A percentile compares a stretch with the other conserved stretches of the same genome.
Evolutionary conservation across 805 yeast species (phyloP).

Genomic region (Spathaspora gorwiae): DNA sequence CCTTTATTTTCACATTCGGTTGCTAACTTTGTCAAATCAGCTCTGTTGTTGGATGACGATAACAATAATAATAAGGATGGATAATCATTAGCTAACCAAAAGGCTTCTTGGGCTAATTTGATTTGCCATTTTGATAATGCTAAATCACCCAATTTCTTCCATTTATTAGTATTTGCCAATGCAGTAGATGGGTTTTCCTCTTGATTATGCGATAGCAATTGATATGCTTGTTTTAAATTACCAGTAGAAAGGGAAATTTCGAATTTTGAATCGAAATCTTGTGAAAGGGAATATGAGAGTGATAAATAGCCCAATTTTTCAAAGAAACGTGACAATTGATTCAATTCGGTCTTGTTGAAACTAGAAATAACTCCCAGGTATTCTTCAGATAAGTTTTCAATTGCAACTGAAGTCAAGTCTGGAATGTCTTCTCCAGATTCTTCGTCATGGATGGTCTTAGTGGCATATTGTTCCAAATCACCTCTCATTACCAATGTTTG

Average conservation of each 20-base stretch:
- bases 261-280: conserved; percentile 86
- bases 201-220: conserved; percentile 31
- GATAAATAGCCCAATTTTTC: conserved; percentile 88
- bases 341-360: conserved; percentile 60
- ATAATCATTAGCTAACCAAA: conserved; percentile 71
- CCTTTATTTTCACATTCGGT: conserved; percentile 66
- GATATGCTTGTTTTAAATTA: conserved; percentile 66
- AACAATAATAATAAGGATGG: conserved; percentile 78
- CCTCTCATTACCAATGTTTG: conserved; percentile 95
- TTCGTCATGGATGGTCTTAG: conserved; percentile 25
- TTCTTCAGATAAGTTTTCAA: conserved; percentile 55
- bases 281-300: conserved; percentile 77
- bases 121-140: conserved; percentile 77
- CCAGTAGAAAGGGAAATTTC: conserved; percentile 81
- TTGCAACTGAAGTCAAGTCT: conserved; percentile 35
- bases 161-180: conserved; percentile 46
- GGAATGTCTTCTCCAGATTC: conserved; percentile 37
- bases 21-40: conserved; percentile 60
- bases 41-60: conserved; percentile 71
- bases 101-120: conserved; percentile 74
- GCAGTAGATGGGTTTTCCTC: conserved; percentile 46
- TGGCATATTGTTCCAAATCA: conserved; percentile 66
- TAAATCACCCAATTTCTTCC: conserved; percentile 90
- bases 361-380: conserved; percentile 49
- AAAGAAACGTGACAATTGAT: conserved; percentile 83